Evolutionary conservation across 2,329 filamentous ascomycete species (phyloP), one percentile per base, ranked within the genome.

Genomic region (Hypoxylon sp.): DNA sequence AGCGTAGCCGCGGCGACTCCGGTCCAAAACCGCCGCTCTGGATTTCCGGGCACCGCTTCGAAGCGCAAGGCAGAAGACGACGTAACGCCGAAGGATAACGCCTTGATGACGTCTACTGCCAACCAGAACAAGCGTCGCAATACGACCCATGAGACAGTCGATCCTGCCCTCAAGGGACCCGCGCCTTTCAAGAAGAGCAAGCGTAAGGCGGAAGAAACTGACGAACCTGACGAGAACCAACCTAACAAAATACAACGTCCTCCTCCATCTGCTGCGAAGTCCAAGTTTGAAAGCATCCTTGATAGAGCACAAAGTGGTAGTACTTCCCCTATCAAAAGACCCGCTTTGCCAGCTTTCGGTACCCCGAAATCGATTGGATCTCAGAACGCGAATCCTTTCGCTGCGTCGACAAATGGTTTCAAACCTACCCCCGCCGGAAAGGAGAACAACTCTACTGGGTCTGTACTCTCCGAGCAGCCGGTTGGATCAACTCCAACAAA

Each of bases 11-110:
- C 65, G 13, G 61, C 63, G 6, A 69, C 67, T 9, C 65, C 71
- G 3, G 64, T 65, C 8, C 72, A 72, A 57, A 67, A 27, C 29
- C 57, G 55, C 32, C 58, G 47, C 27, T 29, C 69, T 2, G 67
- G 70, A 7, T 66, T 70, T 6, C 75, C 76, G 57, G 37, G 17
- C 20, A 21, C 53, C 37, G 53, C 60, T 30, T 67, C 60, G 13
- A 85, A 85, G 73, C 79, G 82, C 54, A 84, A 84, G 70, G 81
- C 81, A 8, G 75, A 77, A 20, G 79, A 82, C 12, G 77, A 81
- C 7, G 51, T 77, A 27, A 60, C 69, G 15, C 66, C 72, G 7
- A 72, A 70, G 47, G 69, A 75, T 30, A 69, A 65, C 15, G 53
- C 70, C n/a, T 55, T 70, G 15, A 68, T 64, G 60, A 60, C 69